Base-by-base conservation (phyloP, 179 eudicot species). In the Amaranthus tricolor region DNA sequence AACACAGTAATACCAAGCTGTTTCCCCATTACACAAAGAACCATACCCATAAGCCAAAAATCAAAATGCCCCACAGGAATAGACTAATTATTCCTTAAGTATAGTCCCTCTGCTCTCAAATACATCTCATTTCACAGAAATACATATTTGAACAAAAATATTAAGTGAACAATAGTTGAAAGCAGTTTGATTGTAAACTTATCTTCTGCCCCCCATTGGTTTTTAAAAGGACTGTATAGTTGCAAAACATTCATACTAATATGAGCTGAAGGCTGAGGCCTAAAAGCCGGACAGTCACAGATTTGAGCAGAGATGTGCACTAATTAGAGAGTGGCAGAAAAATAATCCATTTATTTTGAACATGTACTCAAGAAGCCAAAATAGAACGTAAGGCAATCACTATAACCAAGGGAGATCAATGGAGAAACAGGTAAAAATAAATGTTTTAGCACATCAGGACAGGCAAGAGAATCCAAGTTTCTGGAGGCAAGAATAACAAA, bases 371-470 rank as follows among this genome's bases (percentile, higher is more conserved):
- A 16, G 60, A 59, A 31, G 40, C 40, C 40, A 31, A 31, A 31
- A 31, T 31, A 31, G 40, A 31, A 31, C 40, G 40, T 31, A 31
- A 31, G 40, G 40, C 40, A 31, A 31, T 31, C 40, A 31, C 3
- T 2, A 31, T 31, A 31, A 31, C 3, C 40, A 2, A 31, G 2
- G 40, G 40, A 31, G 40, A 31, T 31, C 57, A 54, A 6, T 3
- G 16, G 16, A 54, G 16, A 54, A 45, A 19, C 19, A 11, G 13
- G 7, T 16, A 24, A 43, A 45, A 45, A 16, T 20, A 17, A 31
- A 74, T 11, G 69, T 57, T 21, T 48, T 24, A 68, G 62, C 52
- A 73, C 31, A 53, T 55, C 54, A 53, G 66, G 61, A 58, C 44
- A 43, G 50, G 67, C 54, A 53, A 47, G 57, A 66, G 53, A 65